Conservation (phyloP, 257 asterid genomes). For the Solanum sparsipilum region DNA sequence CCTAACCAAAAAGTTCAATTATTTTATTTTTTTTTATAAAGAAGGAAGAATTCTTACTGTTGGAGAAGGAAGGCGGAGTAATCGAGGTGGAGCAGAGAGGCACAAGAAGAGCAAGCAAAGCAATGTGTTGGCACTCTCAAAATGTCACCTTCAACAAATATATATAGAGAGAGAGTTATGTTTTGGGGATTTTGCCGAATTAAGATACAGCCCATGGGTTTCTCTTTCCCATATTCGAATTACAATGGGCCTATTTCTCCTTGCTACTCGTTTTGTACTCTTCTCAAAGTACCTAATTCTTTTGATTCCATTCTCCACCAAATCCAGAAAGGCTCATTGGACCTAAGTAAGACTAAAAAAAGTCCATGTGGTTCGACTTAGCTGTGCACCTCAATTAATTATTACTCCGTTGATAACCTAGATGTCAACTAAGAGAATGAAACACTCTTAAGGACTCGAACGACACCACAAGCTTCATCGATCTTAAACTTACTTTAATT, state of each 20-base stretch:
- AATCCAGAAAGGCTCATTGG: too few species aligned
- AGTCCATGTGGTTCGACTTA: too few species aligned
- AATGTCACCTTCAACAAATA: neutral
- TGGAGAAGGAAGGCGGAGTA: neutral
- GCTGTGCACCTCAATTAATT: too few species aligned
- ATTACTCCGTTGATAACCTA: too few species aligned
- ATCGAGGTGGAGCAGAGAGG: neutral
- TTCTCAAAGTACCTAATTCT: neutral
- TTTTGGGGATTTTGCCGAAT: neutral
- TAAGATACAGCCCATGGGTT: neutral
- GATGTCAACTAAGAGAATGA: too few species aligned
- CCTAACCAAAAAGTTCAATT: neutral
- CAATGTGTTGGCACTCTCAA: neutral
- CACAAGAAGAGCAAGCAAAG: neutral
- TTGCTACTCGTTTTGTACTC: neutral
- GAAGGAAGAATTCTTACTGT: neutral
- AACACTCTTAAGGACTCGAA: too few species aligned
- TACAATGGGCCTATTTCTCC: neutral
- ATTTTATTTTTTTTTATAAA: neutral
- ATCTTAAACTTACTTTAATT: too few species aligned
- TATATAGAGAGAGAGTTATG: neutral
- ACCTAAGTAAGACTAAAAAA: too few species aligned
- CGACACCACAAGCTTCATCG: too few species aligned
- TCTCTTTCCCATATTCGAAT: neutral
- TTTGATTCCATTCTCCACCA: too few species aligned